These are phyloP conservation scores for Pythium phragmitis DNA, from an alignment of 352 stramenopile genomes.

Conservation along the genomic window DNA sequence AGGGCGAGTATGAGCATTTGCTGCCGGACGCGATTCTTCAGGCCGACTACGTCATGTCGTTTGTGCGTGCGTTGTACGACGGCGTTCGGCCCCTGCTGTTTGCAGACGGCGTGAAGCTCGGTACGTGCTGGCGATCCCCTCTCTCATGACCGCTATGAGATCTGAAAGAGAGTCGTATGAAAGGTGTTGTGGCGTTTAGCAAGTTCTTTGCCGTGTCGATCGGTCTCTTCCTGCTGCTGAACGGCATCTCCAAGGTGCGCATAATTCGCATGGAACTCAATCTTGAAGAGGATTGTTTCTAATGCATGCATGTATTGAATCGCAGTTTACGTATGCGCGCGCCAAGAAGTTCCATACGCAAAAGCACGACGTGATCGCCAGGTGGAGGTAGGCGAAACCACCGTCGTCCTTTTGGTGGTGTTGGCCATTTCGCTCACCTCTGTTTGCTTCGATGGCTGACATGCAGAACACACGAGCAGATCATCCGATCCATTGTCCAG, in stretches of 20 bases:
- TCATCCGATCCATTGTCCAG: slow-evolving; percentile 34
- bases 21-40: slow-evolving; percentile 34
- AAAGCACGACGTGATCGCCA: slow-evolving; percentile 32
- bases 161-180: not conserved
- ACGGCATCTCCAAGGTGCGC: slow-evolving; percentile 40
- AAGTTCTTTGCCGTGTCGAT: slow-evolving; percentile 44
- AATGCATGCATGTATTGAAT: not conserved
- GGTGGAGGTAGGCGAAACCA: slow-evolving; percentile 32
- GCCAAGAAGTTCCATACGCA: slow-evolving; percentile 41
- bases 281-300: not conserved
- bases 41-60: slow-evolving; percentile 41
- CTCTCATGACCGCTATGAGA: too few species aligned
- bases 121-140: slow-evolving; percentile 9
- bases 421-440: not conserved
- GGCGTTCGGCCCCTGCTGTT: slow-evolving; percentile 41
- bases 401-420: not conserved
- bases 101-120: slow-evolving; percentile 26
- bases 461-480: slow-evolving; percentile 39
- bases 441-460: too few species aligned
- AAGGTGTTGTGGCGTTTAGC: slow-evolving; percentile 31
- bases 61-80: slow-evolving; percentile 34
- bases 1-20: slow-evolving; percentile 44
- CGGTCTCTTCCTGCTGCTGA: slow-evolving; percentile 38
- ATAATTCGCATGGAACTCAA: not conserved
- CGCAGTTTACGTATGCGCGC: slow-evolving; percentile 39